phyloP scores from a whole-genome alignment of 1,284 basidiomycete species.

The Melampsora larici-populina region DNA sequence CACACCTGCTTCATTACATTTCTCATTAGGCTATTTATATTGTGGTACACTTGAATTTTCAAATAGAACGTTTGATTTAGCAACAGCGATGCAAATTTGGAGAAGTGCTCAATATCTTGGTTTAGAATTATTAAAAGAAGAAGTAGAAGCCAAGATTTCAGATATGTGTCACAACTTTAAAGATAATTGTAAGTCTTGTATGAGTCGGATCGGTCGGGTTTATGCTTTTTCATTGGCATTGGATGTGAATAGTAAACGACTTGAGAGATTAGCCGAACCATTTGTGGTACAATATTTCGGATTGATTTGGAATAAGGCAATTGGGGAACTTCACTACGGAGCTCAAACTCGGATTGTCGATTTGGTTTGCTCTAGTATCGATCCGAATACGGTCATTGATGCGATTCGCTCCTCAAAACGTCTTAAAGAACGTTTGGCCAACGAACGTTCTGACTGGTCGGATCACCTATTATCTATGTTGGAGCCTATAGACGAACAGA shows the following conservation, averaged over 20 bases:
- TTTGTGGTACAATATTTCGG: conserved; percentile 76
- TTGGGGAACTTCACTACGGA: conserved; percentile 66
- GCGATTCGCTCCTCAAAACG: conserved; percentile 54
- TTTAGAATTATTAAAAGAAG: conserved; percentile 69
- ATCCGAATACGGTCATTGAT: conserved; percentile 64
- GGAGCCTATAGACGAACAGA: conserved; percentile 48
- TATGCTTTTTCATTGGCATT: conserved; percentile 71
- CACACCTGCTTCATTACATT: conserved; percentile 88
- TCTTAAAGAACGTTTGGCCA: conserved; percentile 48
- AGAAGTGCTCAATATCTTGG: conserved; percentile 76
- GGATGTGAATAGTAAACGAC: conserved; percentile 69
- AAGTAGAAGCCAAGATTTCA: conserved; percentile 67
- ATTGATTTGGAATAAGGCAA: conserved; percentile 77
- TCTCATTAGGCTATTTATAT: conserved; percentile 89
- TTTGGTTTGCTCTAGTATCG: conserved; percentile 67
- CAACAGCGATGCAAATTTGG: conserved; percentile 85
- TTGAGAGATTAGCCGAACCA: conserved; percentile 68
- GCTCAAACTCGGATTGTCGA: conserved; percentile 67
- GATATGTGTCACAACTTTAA: conserved; percentile 42
- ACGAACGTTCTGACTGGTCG: conserved; percentile 46
- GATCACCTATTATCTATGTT: conserved; percentile 55
- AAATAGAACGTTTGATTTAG: conserved; percentile 84
- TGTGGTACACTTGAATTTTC: conserved; percentile 90
- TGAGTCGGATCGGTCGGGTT: conserved; percentile 61
- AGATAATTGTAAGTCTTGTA: conserved; percentile 36